Conservation (phyloP, 441 rosid species). For the Erodium moschatum region DNA sequence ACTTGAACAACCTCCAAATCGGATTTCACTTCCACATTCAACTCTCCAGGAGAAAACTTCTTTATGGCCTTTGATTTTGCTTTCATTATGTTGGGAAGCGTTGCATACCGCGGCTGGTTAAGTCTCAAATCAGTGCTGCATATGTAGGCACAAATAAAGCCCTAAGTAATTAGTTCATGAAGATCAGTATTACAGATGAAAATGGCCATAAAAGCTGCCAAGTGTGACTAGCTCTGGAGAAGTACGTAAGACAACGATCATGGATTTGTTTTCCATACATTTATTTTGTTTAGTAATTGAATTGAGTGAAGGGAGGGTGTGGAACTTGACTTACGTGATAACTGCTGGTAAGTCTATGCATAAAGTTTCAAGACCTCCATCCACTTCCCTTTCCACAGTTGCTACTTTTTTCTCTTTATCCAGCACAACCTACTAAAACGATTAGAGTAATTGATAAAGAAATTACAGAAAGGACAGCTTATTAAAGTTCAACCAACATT, state of each 20-base stretch:
- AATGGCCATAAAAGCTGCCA: too few species aligned
- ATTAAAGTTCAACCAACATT: too few species aligned
- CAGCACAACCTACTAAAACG: constrained; percentile 60
- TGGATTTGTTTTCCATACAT: too few species aligned
- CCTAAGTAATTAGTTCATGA: too few species aligned
- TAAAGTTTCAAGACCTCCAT: constrained; percentile 82
- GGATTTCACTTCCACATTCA: constrained; percentile 50
- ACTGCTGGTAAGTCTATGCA: constrained; percentile 74
- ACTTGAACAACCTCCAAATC: constrained; percentile 67
- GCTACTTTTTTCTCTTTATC: constrained; percentile 62
- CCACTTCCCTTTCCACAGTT: constrained; percentile 86
- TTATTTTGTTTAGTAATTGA: too few species aligned
- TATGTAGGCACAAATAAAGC: not conserved
- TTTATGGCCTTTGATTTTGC: constrained; percentile 75
- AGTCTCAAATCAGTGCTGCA: constrained; percentile 84
- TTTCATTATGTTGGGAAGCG: constrained; percentile 93
- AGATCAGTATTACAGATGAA: too few species aligned
- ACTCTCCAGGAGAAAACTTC: constrained; percentile 55
- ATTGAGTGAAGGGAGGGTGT: not conserved
- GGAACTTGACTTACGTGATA: constrained; percentile 50
- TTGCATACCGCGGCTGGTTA: constrained; percentile 89
- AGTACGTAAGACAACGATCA: too few species aligned
- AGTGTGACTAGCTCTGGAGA: not conserved
- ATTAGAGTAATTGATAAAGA: constrained; percentile 10
- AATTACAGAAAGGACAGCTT: not conserved